Evolutionary conservation across 352 stramenopile genomes (phyloP).

Genomic region (Globisporangium nunn): DNA sequence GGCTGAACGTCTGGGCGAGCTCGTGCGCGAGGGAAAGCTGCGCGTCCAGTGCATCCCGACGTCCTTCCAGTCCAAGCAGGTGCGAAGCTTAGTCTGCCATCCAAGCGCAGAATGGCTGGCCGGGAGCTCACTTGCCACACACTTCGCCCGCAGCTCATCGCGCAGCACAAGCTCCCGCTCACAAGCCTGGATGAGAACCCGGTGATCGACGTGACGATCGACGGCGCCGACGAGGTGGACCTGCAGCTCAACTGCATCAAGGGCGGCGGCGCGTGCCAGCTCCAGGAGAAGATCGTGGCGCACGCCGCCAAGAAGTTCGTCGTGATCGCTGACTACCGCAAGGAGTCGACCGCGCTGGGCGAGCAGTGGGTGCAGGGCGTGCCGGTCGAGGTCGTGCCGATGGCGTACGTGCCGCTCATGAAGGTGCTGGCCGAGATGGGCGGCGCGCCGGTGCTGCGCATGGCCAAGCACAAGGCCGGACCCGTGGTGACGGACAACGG

Average conservation of each 20-base stretch:
- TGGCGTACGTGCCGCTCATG: constrained; percentile 95
- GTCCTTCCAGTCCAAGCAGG: constrained; percentile 95
- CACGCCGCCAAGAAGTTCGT: constrained; percentile 97
- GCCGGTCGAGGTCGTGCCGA: constrained; percentile 96
- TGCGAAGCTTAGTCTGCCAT: background rate
- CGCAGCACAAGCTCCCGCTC: constrained; percentile 67
- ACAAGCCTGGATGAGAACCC: constrained; percentile 76
- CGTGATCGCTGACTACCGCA: constrained; percentile 94
- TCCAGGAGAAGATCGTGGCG: constrained; percentile 92
- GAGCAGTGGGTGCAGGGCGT: constrained; percentile 88
- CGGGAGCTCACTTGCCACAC: background rate
- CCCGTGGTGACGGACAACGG: constrained; percentile 97
- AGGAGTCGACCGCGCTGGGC: constrained; percentile 84
- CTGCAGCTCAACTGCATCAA: constrained; percentile 97
- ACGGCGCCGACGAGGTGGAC: constrained; percentile 98
- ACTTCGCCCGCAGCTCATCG: constrained; percentile 60
- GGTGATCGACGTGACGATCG: constrained; percentile 97
- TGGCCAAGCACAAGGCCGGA: constrained; percentile 89
- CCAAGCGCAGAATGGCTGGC: background rate
- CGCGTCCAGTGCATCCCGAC: constrained; percentile 97
- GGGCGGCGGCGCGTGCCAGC: constrained; percentile 93
- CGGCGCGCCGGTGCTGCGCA: constrained; percentile 59
- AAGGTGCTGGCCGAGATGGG: constrained; percentile 52
- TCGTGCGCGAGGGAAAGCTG: constrained; percentile 88
- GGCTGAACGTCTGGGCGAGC: constrained; percentile 93